Percentiles rank a stretch among this genome's conserved stretches.
Evolutionary conservation across 176 grass and related monocot genomes (phyloP).

Genomic region (Phyllostachys edulis): DNA sequence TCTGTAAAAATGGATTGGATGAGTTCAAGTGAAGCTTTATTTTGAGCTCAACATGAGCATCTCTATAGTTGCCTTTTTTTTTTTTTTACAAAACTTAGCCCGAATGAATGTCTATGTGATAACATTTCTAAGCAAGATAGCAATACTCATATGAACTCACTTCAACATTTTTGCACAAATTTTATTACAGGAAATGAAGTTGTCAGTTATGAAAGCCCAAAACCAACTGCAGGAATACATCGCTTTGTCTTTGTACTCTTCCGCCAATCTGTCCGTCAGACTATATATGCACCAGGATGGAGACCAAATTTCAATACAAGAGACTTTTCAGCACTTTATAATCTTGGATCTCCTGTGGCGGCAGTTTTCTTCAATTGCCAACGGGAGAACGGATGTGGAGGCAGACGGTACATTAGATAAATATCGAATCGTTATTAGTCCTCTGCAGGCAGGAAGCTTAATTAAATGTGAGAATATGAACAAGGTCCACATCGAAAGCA

Average conservation of each 20-base stretch:
- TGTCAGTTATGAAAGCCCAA: conserved; percentile 86
- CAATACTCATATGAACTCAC: conserved; percentile 16
- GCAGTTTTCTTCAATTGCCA: conserved; percentile 94
- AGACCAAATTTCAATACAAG: conserved; percentile 92
- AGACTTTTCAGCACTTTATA: conserved; percentile 83
- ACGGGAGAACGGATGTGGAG: conserved; percentile 91
- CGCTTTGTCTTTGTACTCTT: conserved; percentile 89
- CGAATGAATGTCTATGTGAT: neutral
- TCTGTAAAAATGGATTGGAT: neutral
- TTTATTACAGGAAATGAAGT: conserved; percentile 81
- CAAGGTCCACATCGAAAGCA: conserved; percentile 14
- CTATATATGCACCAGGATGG: conserved; percentile 86
- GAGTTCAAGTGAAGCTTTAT: neutral
- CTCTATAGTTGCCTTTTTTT: neutral
- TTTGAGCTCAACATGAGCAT: neutral
- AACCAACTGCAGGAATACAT: conserved; percentile 92
- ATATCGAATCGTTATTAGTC: conserved; percentile 7
- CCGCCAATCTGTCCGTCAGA: conserved; percentile 73
- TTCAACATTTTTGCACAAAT: conserved; percentile 33
- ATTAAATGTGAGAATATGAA: conserved; percentile 21
- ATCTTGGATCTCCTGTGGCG: conserved; percentile 66
- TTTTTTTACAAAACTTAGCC: neutral
- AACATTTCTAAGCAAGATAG: neutral
- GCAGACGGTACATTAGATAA: conserved; percentile 82
- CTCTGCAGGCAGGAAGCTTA: conserved; percentile 18